Base-by-base conservation (phyloP, 179 eudicot genomes). In the Spinacia oleracea region DNA sequence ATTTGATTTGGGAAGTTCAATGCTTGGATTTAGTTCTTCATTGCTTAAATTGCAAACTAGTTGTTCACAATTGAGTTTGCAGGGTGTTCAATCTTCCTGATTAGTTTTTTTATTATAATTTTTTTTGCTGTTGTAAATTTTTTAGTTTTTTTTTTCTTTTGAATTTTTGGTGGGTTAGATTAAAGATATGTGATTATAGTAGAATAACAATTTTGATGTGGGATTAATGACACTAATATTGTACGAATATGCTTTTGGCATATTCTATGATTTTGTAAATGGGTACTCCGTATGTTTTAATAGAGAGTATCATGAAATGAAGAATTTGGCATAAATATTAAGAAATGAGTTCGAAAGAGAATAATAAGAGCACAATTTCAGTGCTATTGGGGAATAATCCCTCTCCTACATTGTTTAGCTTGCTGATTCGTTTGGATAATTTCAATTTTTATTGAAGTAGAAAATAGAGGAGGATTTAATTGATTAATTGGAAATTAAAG, bases 1-100 rank as follows among this genome's bases (percentile, higher is more conserved):
- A 70, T 89, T 93, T 72, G 83, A 93, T 83, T 81, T 89, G 75
- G 96, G 82, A 0, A 91, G 83, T 74, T 86, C 89, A 16, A 88
- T 89, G 96, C 67, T 93, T 74, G 98, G 98, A 40, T 90, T 91
- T 81, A 88, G 90, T 64, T 86, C 89, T 0, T 85, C 92, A 0
- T 86, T 93, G 85, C 25, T 83, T 48, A 72, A 27, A 73, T 85
- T 79, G 32, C 46, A 62, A n/a, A 83, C 71, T 38, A 82, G 82
- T 74, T 91, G 97, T 73, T 74, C 87, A n/a, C 67, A 73, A n/a
- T 77, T 91, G 50, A 80, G 68, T 29, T 77, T 63, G n/a, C 0
- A 18, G 32, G 21, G 46, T 45, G 15, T 42, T 20, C 79, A 69
- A 35, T 46, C 85, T 21, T 58, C 46, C 15, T 82, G 74, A 82